Base-by-base conservation (phyloP, 768 basidiomycete genomes). In the Leucocoprinus leucothites region DNA sequence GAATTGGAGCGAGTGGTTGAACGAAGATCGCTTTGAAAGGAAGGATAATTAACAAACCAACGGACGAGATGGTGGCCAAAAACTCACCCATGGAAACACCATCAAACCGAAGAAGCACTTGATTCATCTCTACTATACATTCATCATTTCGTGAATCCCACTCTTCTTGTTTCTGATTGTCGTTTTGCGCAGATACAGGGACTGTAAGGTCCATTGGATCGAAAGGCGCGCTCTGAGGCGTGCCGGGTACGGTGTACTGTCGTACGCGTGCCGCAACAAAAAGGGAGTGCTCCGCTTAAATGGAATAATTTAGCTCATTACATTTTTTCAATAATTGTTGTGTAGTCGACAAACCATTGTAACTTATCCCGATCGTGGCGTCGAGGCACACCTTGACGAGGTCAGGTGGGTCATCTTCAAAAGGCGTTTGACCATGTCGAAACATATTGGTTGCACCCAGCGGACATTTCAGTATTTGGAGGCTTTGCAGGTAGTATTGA, bases 61-160 rank as follows among this genome's bases (percentile, higher is more conserved):
- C n/a, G n/a, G n/a, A n/a, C n/a, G n/a, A n/a, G n/a, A n/a, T n/a
- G n/a, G n/a, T n/a, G n/a, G n/a, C n/a, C n/a, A n/a, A n/a, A n/a
- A n/a, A n/a, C n/a, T 19, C 21, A 56, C 54, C 47, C 47, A 49
- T 56, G 3, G n/a, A 14, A 9, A 26, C 25, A 8, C 47, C 47
- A 9, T 56, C 47, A 16, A 40, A 43, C 1, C 54, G 54, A 2
- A 56, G 48, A 35, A 42, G 40, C 2, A 56, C 47, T 26, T 56
- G 54, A n/a, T 40, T 56, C 2, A 89, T 58, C 34, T 86, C 80
- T 57, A 90, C 80, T 2, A 65, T 74, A 6, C 71, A 69, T 50
- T 87, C 85, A 63, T 87, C 86, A 3, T 82, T 79, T 69, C 80
- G 80, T 42, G 72, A 67, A 46, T 86, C 84, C 78, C 80, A 77